Percentiles rank a stretch among this genome's conserved stretches.
Evolutionary conservation across 1,139 yeast species (phyloP).

Genomic region (Pichia inconspicua): DNA sequence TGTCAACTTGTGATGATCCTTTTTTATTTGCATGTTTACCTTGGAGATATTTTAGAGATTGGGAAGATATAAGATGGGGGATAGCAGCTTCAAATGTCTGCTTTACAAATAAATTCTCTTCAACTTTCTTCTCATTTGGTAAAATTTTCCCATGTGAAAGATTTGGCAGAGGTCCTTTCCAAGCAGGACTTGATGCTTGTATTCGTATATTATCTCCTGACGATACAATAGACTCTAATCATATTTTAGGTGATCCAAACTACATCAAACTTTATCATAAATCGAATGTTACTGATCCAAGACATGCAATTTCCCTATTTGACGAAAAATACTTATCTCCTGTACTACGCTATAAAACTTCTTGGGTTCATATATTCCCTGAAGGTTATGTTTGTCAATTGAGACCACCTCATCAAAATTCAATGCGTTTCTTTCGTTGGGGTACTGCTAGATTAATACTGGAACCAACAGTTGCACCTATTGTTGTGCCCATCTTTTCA

Average conservation of each 20-base stretch:
- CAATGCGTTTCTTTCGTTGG: constrained; percentile 95
- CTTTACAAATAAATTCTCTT: constrained; percentile 47
- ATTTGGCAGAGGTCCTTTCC: constrained; percentile 91
- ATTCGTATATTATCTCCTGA: constrained; percentile 75
- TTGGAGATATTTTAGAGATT: constrained; percentile 51
- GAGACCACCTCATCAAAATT: constrained; percentile 66
- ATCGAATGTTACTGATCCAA: constrained; percentile 25
- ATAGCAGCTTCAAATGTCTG: constrained; percentile 90
- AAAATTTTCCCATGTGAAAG: constrained; percentile 79
- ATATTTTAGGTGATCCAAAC: constrained; percentile 14
- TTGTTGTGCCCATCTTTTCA: constrained; percentile 81
- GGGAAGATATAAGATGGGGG: constrained; percentile 83
- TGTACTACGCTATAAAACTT: constrained; percentile 52
- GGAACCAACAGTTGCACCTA: constrained; percentile 78
- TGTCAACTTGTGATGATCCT: constrained; percentile 93
- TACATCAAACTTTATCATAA: constrained; percentile 21
- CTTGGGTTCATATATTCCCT: constrained; percentile 94
- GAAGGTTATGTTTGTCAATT: constrained; percentile 91
- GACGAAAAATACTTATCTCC: constrained; percentile 33
- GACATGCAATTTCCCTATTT: constrained; percentile 26
- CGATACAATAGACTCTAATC: constrained; percentile 53
- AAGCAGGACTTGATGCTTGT: constrained; percentile 86
- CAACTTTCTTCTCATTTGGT: constrained; percentile 76
- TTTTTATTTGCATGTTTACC: constrained; percentile 84
- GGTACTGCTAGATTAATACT: constrained; percentile 78